Conservation (phyloP, 2,329 filamentous ascomycete genomes). For the Phoma sp. region DNA sequence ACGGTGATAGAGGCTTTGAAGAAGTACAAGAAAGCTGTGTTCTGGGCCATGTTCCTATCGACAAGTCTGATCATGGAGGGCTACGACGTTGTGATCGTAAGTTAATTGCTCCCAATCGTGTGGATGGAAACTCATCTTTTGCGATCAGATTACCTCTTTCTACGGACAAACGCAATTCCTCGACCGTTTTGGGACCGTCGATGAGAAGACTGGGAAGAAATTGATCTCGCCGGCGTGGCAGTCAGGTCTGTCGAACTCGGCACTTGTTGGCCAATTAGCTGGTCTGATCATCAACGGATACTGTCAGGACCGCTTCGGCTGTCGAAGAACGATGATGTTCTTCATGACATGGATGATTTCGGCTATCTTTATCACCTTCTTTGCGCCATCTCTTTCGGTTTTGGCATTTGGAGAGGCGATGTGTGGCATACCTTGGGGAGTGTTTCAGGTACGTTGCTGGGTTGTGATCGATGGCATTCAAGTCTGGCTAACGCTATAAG, state of each 20-base stretch:
- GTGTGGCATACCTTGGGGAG: constrained; percentile 51
- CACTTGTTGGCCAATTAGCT: neutral
- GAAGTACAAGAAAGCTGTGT: constrained; percentile 5
- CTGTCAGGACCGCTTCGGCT: constrained; percentile 1
- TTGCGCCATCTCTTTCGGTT: constrained; percentile 44
- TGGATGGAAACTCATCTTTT: too few species aligned
- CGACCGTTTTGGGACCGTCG: neutral
- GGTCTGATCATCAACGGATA: constrained; percentile 1
- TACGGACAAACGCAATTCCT: constrained; percentile 1
- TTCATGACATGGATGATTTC: neutral
- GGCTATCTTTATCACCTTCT: constrained; percentile 52
- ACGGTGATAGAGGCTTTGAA: neutral
- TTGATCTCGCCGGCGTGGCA: constrained; percentile 2
- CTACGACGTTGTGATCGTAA: neutral
- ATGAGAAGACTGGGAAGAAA: neutral
- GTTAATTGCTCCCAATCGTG: too few species aligned
- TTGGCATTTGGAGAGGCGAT: constrained; percentile 61
- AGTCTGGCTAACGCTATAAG: constrained; percentile 22
- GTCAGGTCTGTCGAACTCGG: neutral
- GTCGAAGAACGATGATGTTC: neutral
- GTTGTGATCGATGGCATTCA: too few species aligned
- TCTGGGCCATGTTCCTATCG: constrained; percentile 8
- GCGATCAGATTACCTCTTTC: neutral
- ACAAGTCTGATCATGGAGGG: constrained; percentile 6
- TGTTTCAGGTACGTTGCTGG: constrained; percentile 39